These are phyloP conservation scores for Hymenoscyphus repandus DNA, from an alignment of 2,329 filamentous ascomycete genomes.

Conservation along the genomic window DNA sequence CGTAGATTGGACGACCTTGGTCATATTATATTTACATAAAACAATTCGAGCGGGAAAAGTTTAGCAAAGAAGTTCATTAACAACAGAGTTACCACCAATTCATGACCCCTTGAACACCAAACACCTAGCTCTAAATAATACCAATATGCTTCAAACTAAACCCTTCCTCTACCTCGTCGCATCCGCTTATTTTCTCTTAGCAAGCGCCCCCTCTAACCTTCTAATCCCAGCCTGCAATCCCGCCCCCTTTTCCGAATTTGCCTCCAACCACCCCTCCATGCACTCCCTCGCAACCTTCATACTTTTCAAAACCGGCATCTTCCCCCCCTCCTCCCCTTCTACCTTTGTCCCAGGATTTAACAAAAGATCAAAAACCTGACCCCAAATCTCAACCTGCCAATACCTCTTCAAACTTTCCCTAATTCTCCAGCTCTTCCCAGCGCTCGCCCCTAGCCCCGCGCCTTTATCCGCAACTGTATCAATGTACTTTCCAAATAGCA, in stretches of 20 bases:
- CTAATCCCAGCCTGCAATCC: conserved; percentile 65
- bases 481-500: conserved; percentile 94
- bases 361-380: conserved; percentile 73
- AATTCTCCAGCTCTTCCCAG: conserved; percentile 66
- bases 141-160: background rate
- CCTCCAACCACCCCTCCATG: conserved; percentile 82
- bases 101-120: background rate
- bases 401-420: conserved; percentile 85
- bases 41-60: no score
- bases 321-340: conserved; percentile 58
- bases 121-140: background rate
- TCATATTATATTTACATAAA: no score
- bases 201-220: conserved; percentile 46
- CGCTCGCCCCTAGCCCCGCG: conserved; percentile 49
- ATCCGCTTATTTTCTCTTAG: conserved; percentile 20
- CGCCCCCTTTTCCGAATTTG: conserved; percentile 75
- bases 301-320: conserved; percentile 67
- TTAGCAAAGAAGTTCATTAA: no score
- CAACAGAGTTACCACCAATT: background rate
- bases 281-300: conserved; percentile 64
- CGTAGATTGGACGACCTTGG: no score
- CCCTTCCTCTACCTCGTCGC: background rate
- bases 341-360: conserved; percentile 72
- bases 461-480: conserved; percentile 60
- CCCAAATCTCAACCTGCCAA: conserved; percentile 94